Evolutionary conservation across 2,329 filamentous ascomycete species (phyloP).

Genomic region (Arthroderma sp.): DNA sequence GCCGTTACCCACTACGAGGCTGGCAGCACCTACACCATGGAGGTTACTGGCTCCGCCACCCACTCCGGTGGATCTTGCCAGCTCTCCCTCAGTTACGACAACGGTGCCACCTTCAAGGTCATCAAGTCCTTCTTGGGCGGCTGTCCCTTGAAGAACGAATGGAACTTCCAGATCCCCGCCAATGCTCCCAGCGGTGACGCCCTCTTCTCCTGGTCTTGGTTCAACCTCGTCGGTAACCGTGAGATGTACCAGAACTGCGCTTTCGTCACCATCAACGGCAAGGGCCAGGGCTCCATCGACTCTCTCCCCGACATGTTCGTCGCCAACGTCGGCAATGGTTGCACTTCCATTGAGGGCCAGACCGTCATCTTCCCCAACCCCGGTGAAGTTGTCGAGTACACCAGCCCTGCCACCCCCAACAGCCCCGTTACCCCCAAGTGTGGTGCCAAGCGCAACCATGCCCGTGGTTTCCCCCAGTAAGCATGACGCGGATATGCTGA

Average conservation of each 20-base stretch:
- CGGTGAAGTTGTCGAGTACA: conserved; percentile 3
- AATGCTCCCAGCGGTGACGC: conserved; percentile 49
- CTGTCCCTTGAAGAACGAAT: conserved; percentile 40
- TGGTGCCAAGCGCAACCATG: too few relatives aligned
- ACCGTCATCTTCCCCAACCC: conserved; percentile 5
- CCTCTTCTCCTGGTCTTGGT: conserved; percentile 65
- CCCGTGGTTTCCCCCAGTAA: too few relatives aligned
- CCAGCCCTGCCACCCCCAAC: neutral
- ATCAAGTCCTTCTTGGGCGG: conserved; percentile 48
- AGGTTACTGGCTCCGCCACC: conserved; percentile 46
- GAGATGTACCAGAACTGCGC: conserved; percentile 70
- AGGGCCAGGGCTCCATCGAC: neutral
- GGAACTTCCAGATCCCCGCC: conserved; percentile 53
- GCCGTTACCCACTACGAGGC: conserved; percentile 49
- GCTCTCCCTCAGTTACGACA: conserved; percentile 60
- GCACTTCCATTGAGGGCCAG: conserved; percentile 5
- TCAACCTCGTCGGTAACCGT: conserved; percentile 45
- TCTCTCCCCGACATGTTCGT: conserved; percentile 6
- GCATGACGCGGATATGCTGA: too few relatives aligned
- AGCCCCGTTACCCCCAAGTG: too few relatives aligned
- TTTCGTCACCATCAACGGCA: conserved; percentile 45
- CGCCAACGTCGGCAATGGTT: conserved; percentile 8
- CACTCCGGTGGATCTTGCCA: conserved; percentile 68
- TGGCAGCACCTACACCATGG: conserved; percentile 51
- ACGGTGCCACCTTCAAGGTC: conserved; percentile 56